Conservation (phyloP, 1,139 yeast genomes). For the Geotrichum restrictum region DNA sequence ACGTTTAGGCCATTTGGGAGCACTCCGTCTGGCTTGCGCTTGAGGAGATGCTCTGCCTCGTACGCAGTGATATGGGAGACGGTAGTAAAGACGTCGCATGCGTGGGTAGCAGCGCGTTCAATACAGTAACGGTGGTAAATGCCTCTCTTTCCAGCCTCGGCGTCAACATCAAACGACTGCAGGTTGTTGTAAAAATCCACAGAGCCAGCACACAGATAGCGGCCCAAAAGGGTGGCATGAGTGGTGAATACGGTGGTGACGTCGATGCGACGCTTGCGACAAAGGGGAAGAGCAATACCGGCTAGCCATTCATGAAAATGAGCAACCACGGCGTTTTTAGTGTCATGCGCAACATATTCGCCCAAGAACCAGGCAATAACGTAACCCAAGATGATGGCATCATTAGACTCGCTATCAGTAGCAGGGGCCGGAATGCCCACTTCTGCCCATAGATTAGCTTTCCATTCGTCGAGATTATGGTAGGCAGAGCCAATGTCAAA, state of each 20-base stretch:
- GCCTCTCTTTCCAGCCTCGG: slow-evolving; percentile 97
- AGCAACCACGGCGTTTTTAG: slow-evolving; percentile 81
- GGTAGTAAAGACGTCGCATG: slow-evolving; percentile 95
- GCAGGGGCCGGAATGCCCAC: slow-evolving; percentile 94
- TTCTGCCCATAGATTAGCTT: slow-evolving; percentile 82
- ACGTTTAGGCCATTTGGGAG: slow-evolving; percentile 95
- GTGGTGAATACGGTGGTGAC: slow-evolving; percentile 95
- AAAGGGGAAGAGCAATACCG: slow-evolving; percentile 89
- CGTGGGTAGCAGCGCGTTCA: slow-evolving; percentile 93
- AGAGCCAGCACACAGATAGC: slow-evolving; percentile 93
- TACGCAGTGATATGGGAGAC: slow-evolving; percentile 95
- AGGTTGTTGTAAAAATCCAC: slow-evolving; percentile 93
- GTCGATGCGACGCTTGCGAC: slow-evolving; percentile 86
- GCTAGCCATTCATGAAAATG: slow-evolving; percentile 99
- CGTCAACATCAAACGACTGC: slow-evolving; percentile 88
- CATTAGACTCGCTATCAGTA: slow-evolving; percentile 82
- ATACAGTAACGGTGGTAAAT: slow-evolving; percentile 95
- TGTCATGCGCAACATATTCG: slow-evolving; percentile 78
- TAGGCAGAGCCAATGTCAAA: slow-evolving; percentile 80
- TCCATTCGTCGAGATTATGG: slow-evolving; percentile 81
- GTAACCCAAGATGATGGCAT: slow-evolving; percentile 88
- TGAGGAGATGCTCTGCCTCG: slow-evolving; percentile 87
- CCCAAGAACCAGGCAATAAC: slow-evolving; percentile 97
- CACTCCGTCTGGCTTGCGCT: slow-evolving; percentile 96
- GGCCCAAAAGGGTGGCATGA: slow-evolving; percentile 91